Conservation (phyloP, 345 rosid genomes). For the Heritiera littoralis region DNA sequence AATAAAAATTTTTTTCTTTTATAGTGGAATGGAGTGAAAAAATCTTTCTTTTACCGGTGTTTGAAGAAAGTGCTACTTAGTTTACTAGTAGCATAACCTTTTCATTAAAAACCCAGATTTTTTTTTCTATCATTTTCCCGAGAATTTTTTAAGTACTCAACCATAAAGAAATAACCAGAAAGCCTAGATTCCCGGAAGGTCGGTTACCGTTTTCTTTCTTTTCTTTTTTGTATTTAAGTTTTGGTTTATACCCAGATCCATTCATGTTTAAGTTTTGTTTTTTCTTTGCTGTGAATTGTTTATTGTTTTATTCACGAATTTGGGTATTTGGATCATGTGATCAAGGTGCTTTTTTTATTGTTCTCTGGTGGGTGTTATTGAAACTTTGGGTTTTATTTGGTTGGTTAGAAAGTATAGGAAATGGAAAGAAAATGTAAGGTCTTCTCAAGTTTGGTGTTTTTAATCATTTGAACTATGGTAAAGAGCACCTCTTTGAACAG, state of each 20-base stretch:
- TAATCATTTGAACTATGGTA: not conserved
- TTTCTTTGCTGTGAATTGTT: conserved; percentile 3
- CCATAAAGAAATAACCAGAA: not conserved
- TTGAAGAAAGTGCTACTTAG: conserved; percentile 5
- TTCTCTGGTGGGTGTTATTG: not conserved
- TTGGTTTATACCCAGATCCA: conserved; percentile 23
- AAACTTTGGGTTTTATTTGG: conserved; percentile 11
- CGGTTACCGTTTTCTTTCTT: not conserved
- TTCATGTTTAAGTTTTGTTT: not conserved
- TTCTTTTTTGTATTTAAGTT: not conserved
- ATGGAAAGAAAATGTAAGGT: not conserved
- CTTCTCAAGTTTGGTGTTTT: conserved; percentile 5
- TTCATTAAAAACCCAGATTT: not conserved
- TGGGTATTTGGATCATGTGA: conserved; percentile 13
- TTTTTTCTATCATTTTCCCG: conserved; percentile 3
- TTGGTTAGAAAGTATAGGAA: conserved; percentile 12
- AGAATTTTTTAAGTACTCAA: not conserved
- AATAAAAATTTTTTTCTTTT: not conserved
- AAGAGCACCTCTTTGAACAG: not conserved
- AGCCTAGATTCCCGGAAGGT: conserved; percentile 2
- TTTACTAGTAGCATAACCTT: not conserved
- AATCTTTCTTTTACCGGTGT: not conserved
- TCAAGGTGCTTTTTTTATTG: conserved; percentile 6
- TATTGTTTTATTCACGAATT: not conserved
- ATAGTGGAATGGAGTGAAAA: not conserved